Percentiles rank a stretch among this genome's conserved stretches.
Conservation (phyloP, 257 asterid genomes). For the Scutellaria minor region DNA sequence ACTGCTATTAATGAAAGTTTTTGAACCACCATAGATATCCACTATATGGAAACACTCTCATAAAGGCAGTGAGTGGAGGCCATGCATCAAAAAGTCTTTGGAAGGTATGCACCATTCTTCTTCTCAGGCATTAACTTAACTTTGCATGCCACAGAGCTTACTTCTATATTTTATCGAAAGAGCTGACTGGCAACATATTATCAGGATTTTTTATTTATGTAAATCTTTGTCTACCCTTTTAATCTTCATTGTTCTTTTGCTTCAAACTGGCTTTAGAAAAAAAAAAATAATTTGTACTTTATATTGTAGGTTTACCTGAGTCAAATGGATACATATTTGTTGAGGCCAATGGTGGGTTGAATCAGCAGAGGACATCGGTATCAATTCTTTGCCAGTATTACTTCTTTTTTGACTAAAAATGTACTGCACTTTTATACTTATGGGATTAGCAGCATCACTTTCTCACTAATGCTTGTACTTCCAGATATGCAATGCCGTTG, state of each 20-base stretch:
- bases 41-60: constrained; percentile 88
- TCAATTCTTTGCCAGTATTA: constrained; percentile 18
- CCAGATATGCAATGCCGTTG: constrained; percentile 99
- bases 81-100: constrained; percentile 75
- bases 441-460: constrained; percentile 1
- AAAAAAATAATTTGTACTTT: neutral
- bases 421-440: constrained; percentile 2
- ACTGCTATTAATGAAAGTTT: constrained; percentile 29
- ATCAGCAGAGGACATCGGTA: constrained; percentile 98
- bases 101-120: constrained; percentile 49
- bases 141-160: constrained; percentile 17
- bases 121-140: constrained; percentile 2
- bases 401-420: neutral
- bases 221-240: neutral
- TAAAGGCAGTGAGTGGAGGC: constrained; percentile 83
- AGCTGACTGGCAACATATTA: constrained; percentile 11
- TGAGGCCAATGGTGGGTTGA: constrained; percentile 97
- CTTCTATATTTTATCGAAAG: constrained; percentile 10
- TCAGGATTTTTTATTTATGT: constrained; percentile 6
- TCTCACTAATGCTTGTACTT: constrained; percentile 38
- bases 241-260: constrained; percentile 3
- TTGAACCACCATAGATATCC: constrained; percentile 57
- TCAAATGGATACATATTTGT: constrained; percentile 62
- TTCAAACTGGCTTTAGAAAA: neutral
- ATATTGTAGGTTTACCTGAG: constrained; percentile 54